A percentile compares a stretch with the other conserved stretches of the same genome.
These are phyloP conservation scores for Lepidopterella palustris DNA, from an alignment of 495 filamentous ascomycete genomes.

Conservation along the genomic window DNA sequence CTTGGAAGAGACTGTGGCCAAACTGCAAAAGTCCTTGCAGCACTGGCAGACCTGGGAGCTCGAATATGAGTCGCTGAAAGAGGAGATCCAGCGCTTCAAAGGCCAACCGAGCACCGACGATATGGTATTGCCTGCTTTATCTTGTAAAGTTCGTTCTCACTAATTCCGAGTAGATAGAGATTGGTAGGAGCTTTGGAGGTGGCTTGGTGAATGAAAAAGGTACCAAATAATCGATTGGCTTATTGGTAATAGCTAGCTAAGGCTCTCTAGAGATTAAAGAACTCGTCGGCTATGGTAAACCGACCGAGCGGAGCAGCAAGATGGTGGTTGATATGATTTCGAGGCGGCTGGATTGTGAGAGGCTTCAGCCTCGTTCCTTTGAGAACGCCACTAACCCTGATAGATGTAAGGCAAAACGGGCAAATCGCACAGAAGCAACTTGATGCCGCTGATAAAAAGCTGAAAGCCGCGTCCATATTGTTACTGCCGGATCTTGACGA, in stretches of 20 bases:
- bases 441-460: conserved; percentile 58
- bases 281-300: conserved; percentile 52
- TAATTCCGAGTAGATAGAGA: conserved; percentile 29
- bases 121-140: not conserved
- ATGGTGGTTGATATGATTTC: conserved; percentile 66
- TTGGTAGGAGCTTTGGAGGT: conserved; percentile 46
- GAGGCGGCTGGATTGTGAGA: conserved; percentile 62
- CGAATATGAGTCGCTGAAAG: conserved; percentile 83
- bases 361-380: not conserved
- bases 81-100: conserved; percentile 58
- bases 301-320: conserved; percentile 39
- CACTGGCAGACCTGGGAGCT: conserved; percentile 87
- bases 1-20: conserved; percentile 67
- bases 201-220: conserved; percentile 53
- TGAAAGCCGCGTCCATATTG: conserved; percentile 44
- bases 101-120: conserved; percentile 46
- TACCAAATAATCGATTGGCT: conserved; percentile 6
- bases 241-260: not conserved
- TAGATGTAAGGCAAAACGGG: conserved; percentile 72
- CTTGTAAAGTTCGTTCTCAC: not conserved
- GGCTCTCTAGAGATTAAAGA: conserved; percentile 51
- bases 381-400: not conserved
- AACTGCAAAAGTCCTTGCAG: conserved; percentile 67
- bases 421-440: conserved; percentile 61
- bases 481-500: conserved; percentile 40